These are phyloP conservation scores for Phytophthora cajani DNA, from an alignment of 352 stramenopile species.

Conservation along the genomic window DNA sequence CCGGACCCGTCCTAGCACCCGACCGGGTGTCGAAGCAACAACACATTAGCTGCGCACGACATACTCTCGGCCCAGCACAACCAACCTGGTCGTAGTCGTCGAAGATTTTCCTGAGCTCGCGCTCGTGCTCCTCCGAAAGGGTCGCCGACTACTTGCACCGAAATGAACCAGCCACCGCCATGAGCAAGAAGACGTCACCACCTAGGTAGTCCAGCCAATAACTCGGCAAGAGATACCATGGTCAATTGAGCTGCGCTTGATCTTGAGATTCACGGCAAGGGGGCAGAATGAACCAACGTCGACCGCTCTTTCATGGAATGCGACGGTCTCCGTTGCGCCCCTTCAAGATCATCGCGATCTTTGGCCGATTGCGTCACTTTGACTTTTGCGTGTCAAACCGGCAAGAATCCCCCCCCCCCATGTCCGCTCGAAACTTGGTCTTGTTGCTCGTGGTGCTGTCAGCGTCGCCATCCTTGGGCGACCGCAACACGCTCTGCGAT, in stretches of 20 bases:
- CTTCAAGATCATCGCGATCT: slow-evolving; percentile 25
- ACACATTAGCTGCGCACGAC: neutral
- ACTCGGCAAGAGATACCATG: neutral
- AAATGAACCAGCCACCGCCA: neutral
- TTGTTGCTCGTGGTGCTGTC: slow-evolving; percentile 10
- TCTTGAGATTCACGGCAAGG: neutral
- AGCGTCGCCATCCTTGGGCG: slow-evolving; percentile 4
- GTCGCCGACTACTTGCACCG: slow-evolving; percentile 34
- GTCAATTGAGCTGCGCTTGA: neutral
- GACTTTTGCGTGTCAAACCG: slow-evolving; percentile 25
- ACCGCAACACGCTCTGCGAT: slow-evolving; percentile 46
- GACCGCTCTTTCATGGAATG: slow-evolving; percentile 10
- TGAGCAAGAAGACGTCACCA: neutral
- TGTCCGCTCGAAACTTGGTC: slow-evolving; percentile 2
- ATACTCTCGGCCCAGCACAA: neutral
- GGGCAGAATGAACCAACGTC: neutral
- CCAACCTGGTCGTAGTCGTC: slow-evolving; percentile 76
- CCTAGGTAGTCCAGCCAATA: neutral
- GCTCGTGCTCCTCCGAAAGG: slow-evolving; percentile 73
- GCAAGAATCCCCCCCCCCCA: neutral
- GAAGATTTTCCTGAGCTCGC: slow-evolving; percentile 78
- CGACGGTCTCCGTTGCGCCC: slow-evolving; percentile 20
- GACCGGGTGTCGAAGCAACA: neutral
- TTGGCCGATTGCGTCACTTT: slow-evolving; percentile 13
- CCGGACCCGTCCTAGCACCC: slow-evolving; percentile 62